Conservation (phyloP, 1,284 basidiomycete species). For the Fomitopsis betulina region DNA sequence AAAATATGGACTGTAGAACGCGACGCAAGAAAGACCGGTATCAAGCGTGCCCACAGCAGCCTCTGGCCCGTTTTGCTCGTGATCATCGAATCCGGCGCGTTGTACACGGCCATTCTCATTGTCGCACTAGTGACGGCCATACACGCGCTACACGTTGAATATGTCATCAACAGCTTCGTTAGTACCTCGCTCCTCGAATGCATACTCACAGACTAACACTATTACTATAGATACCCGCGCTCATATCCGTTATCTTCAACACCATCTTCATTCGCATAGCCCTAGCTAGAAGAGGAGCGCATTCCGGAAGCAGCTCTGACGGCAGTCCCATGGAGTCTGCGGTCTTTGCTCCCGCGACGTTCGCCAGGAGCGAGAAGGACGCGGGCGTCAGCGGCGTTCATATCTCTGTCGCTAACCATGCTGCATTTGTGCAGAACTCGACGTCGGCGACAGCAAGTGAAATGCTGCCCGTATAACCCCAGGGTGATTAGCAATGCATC, state of each 20-base stretch:
- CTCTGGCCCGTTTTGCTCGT: conserved; percentile 1
- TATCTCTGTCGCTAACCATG: background rate
- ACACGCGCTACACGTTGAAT: conserved; percentile 3
- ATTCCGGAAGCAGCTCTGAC: background rate
- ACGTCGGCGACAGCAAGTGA: background rate
- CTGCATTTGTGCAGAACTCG: background rate
- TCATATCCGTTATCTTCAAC: conserved; percentile 4
- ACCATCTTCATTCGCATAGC: conserved; percentile 6
- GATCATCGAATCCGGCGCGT: conserved; percentile 4
- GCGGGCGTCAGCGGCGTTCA: background rate
- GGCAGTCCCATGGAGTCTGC: background rate
- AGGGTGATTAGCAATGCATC: background rate
- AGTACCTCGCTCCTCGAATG: background rate
- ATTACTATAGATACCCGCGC: background rate
- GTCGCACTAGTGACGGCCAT: conserved; percentile 1
- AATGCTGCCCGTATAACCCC: background rate
- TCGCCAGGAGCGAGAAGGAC: background rate
- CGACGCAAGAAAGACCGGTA: background rate
- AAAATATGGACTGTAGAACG: conserved; percentile 2
- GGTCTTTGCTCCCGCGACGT: background rate
- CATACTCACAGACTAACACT: background rate
- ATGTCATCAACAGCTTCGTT: conserved; percentile 4
- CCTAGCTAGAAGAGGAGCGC: background rate
- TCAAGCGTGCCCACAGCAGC: background rate
- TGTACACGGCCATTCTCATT: conserved; percentile 6